These are phyloP conservation scores for Neurospora sp. DNA, from an alignment of 495 filamentous ascomycete species.

Conservation along the genomic window DNA sequence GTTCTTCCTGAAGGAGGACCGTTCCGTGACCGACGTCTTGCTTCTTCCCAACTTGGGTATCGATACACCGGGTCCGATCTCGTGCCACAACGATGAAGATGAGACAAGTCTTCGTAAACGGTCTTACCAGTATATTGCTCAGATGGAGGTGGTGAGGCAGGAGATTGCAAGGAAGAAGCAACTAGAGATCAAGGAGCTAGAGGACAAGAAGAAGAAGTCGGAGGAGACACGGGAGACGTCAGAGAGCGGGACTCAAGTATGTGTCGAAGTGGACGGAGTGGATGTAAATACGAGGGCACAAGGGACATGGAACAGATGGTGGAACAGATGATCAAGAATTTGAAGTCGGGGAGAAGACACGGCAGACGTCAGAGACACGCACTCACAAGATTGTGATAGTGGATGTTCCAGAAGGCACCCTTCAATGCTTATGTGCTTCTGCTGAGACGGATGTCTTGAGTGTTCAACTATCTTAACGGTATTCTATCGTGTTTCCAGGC, in stretches of 20 bases:
- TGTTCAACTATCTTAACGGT: neutral
- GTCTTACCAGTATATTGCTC: neutral
- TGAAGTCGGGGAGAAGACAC: too few species aligned
- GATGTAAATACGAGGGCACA: too few species aligned
- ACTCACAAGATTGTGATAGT: too few species aligned
- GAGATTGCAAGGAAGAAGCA: neutral
- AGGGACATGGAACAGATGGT: too few species aligned
- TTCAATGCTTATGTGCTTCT: neutral
- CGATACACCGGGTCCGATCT: neutral
- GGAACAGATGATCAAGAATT: too few species aligned
- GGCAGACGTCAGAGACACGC: too few species aligned
- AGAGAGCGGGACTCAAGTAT: too few species aligned
- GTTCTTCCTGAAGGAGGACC: neutral
- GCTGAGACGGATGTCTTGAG: neutral
- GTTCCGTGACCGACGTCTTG: neutral
- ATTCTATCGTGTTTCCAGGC: neutral
- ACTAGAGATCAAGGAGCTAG: neutral
- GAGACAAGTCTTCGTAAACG: neutral
- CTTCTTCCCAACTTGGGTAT: neutral
- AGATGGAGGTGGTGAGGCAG: neutral
- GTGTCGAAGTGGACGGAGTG: too few species aligned
- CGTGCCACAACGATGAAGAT: neutral
- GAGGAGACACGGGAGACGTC: too few species aligned
- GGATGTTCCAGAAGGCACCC: too few species aligned
- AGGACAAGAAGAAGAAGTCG: neutral